Base-by-base conservation (phyloP, 805 yeast genomes). In the Candida germanica region DNA sequence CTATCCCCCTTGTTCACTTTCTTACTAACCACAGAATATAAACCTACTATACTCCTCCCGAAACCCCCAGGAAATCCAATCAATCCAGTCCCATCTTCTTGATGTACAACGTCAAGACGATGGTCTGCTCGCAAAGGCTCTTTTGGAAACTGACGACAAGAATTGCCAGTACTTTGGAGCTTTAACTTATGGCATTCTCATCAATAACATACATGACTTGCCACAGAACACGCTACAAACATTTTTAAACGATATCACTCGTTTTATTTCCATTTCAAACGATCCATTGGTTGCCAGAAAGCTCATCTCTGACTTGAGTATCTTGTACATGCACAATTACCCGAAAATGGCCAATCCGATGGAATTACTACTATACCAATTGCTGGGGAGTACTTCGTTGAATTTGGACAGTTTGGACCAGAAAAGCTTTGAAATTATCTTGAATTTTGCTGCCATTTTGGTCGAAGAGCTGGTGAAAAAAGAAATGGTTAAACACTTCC, bases 81-180 rank as follows among this genome's bases (percentile, higher is more conserved):
- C 55, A 3, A 60, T 71, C 9, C 95, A 87, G 47, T 52, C 59
- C 11, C 59, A 65, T 29, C 68, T 87, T 6, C 91, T 83, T 46
- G 47, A 41, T 3, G 49, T 79, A 5, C 95, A 87, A 52, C 69
- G 64, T 46, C 73, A 81, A 0, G 56, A 61, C 0, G 49, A 69
- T 32, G 91, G 87, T 1, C 44, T 46, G 2, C 50, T 87, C 16
- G 95, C 89, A 0, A 66, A 71, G 23, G 46, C 58, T 26, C 63
- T 87, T 14, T 59, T 87, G 40, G 41, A 31, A 42, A 50, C 53
- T 2, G 50, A 52, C 3, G 67, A 75, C 1, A 46, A 61, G 29
- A 74, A 73, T 39, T 75, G 80, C 43, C 77, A 79, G 50, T 87
- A 82, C 54, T 81, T 87, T 50, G 96, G 95, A 0, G 95, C 94